Percentiles rank a stretch among this genome's conserved stretches.
phyloP scores from a whole-genome alignment of 371 early-diverging fungal species.

The Mortierella sp. region DNA sequence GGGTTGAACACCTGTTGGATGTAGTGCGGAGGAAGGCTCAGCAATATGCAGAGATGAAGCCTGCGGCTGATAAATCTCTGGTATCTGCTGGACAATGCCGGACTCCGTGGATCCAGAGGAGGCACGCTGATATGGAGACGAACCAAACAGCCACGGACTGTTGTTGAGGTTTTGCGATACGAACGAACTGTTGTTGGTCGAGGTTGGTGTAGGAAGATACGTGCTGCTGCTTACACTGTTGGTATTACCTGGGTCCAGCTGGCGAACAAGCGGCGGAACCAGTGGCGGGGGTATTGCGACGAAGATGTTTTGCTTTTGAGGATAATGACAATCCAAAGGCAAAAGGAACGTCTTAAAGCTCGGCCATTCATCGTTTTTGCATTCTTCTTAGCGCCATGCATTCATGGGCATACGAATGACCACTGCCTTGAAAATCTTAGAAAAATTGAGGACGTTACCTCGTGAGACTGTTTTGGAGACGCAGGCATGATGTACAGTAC shows the following conservation, averaged over 20 bases:
- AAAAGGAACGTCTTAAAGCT: too few relatives aligned
- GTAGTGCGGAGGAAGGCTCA: background rate
- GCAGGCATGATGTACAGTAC: background rate
- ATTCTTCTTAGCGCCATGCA: too few relatives aligned
- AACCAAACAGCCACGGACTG: background rate
- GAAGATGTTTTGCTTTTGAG: slow-evolving; percentile 18
- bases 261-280: slow-evolving; percentile 26
- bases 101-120: background rate
- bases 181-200: slow-evolving; percentile 18
- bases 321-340: background rate
- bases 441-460: background rate
- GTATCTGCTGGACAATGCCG: background rate
- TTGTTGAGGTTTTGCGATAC: slow-evolving; percentile 5
- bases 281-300: slow-evolving; percentile 43
- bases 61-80: background rate
- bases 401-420: too few relatives aligned
- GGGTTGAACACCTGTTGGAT: background rate
- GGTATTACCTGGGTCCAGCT: slow-evolving; percentile 14
- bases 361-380: too few relatives aligned
- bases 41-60: background rate
- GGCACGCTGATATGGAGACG: too few relatives aligned
- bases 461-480: slow-evolving; percentile 1
- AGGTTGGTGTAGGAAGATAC: slow-evolving; percentile 24
- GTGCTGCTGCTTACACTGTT: slow-evolving; percentile 1
- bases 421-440: too few relatives aligned